Evolutionary conservation across 2,329 filamentous ascomycete species (phyloP).

Genomic region (Sclerotiophoma versabilis): DNA sequence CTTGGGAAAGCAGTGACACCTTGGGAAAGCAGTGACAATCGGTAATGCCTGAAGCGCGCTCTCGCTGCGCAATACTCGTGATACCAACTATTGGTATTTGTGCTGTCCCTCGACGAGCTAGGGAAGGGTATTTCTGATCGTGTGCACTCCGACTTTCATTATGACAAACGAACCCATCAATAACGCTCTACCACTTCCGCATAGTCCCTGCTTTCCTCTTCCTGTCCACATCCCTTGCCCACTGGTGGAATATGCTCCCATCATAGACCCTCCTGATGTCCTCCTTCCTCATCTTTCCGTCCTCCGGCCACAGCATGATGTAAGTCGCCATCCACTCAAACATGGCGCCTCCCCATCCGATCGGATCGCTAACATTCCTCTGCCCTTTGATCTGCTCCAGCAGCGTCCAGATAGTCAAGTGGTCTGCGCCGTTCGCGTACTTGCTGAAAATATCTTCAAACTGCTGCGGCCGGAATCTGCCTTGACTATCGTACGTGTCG

Average conservation of each 20-base stretch:
- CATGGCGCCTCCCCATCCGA: conserved; percentile 55
- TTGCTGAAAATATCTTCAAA: conserved; percentile 60
- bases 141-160: too few relatives aligned
- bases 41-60: too few relatives aligned
- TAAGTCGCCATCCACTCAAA: conserved; percentile 61
- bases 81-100: too few relatives aligned
- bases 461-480: conserved; percentile 54
- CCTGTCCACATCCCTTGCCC: conserved; percentile 10
- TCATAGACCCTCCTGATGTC: conserved; percentile 62
- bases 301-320: conserved; percentile 62
- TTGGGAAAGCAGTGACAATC: too few relatives aligned
- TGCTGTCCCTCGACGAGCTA: too few relatives aligned
- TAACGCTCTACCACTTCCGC: conserved; percentile 6
- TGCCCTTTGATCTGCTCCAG: conserved; percentile 51
- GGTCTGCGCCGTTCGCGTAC: conserved; percentile 51
- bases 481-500: conserved; percentile 55
- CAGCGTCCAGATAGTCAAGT: conserved; percentile 51
- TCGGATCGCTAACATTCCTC: conserved; percentile 51
- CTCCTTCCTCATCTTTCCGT: conserved; percentile 65
- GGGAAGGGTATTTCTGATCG: too few relatives aligned
- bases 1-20: too few relatives aligned
- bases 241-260: conserved; percentile 58
- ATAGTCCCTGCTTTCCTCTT: conserved; percentile 12
- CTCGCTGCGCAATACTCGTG: too few relatives aligned
- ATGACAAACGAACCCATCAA: too few relatives aligned